A percentile compares a stretch with the other conserved stretches of the same genome.
These are phyloP conservation scores for Besnoitia besnoiti DNA, from an alignment of 169 alveolate genomes.

Conservation along the genomic window DNA sequence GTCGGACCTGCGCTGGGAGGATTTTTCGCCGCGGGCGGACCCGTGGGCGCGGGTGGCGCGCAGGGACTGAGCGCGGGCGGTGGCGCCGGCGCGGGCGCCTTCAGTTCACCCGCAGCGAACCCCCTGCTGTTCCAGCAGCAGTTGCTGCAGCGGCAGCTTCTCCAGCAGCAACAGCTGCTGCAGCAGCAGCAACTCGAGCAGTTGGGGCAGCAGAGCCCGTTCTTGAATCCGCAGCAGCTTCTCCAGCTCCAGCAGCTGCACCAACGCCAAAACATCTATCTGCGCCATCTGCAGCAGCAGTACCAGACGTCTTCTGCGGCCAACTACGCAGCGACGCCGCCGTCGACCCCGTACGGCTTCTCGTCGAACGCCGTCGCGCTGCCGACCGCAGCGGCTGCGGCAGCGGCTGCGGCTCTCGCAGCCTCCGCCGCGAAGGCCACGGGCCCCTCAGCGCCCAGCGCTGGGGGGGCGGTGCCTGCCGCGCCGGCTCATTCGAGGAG, in stretches of 20 bases:
- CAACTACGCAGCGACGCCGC: not conserved
- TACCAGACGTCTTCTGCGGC: not conserved
- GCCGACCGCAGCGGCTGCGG: slow-evolving; percentile 24
- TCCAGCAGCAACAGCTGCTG: not conserved
- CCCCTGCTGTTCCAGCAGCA: slow-evolving; percentile 31
- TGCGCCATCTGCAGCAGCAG: slow-evolving; percentile 23
- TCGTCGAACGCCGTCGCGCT: not conserved
- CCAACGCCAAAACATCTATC: not conserved
- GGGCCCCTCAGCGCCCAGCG: not conserved
- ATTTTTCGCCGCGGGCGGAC: not conserved
- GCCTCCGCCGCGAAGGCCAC: not conserved
- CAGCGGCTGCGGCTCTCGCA: slow-evolving; percentile 18
- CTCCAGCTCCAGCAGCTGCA: slow-evolving; percentile 37
- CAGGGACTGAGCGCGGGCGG: not conserved
- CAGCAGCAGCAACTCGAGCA: not conserved
- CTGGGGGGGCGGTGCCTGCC: not conserved
- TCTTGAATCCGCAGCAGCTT: not conserved
- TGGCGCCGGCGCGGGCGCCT: not conserved
- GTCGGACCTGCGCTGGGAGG: not conserved
- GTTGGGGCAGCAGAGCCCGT: slow-evolving; percentile 9
- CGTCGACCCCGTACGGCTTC: not conserved
- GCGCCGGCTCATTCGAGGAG: not conserved
- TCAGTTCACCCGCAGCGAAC: not conserved
- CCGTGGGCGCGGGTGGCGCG: not conserved
- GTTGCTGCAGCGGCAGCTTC: not conserved